Base-by-base conservation (phyloP, 73 alveolate species). In the Breviolum minutum region DNA sequence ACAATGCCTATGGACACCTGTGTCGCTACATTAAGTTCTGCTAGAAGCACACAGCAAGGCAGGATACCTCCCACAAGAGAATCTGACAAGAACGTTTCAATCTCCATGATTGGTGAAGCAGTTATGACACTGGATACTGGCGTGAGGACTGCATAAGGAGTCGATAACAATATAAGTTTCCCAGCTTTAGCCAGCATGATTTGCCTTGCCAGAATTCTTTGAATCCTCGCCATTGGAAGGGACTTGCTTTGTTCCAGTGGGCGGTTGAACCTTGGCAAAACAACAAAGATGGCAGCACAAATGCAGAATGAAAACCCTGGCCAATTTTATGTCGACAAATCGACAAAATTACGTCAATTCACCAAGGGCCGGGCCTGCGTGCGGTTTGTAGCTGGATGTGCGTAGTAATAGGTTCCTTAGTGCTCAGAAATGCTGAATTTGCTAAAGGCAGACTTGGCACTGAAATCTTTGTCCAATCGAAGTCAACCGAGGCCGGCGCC, bases 341-440 rank as follows among this genome's bases (percentile, higher is more conserved):
- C 6, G 26, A 83, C 27, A 32, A n/a, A 19, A 12, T 24, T 16
- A 60, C 9, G 62, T 11, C 22, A 40, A 40, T 40, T 40, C 54
- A 40, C 54, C 54, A 40, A 40, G 54, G 54, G 54, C 54, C 92
- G 5, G 74, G 85, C 96, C 86, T 89, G 96, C n/a, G 96, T 89
- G 29, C 96, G 96, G 73, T 89, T 89, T 61, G 87, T 89, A n/a
- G 96, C 85, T 13, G 96, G 96, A 48, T 89, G 96, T 26, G 96
- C 96, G 48, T 89, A 89, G 73, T 89, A 89, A 54, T 69, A 89
- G 61, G 96, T 89, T 16, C 96, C 96, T 89, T 7, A 26, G 61
- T 40, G 54, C 54, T 40, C 54, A 40, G 54, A 40, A 40, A 40
- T 40, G 54, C 54, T 40, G 3, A 40, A 40, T 40, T 40, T 40